A percentile compares a stretch with the other conserved stretches of the same genome.
phyloP scores from a whole-genome alignment of 164 flowering plant species.

The Akebia trifoliata region DNA sequence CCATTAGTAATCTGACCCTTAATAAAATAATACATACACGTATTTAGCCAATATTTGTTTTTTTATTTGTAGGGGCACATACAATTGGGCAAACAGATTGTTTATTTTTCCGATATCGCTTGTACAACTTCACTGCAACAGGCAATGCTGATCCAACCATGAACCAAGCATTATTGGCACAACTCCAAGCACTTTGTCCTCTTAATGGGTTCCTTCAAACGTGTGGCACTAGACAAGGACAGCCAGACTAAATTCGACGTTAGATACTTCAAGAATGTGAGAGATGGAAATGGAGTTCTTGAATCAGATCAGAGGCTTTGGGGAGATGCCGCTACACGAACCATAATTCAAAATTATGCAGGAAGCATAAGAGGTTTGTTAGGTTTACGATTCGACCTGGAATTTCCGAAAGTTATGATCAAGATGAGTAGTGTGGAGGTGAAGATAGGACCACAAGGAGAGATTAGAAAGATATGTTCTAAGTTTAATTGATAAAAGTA shows the following conservation, averaged over 20 bases:
- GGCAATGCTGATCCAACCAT: slow-evolving; percentile 69
- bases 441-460: slow-evolving; percentile 59
- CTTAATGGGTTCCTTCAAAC: slow-evolving; percentile 37
- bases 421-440: slow-evolving; percentile 69
- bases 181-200: slow-evolving; percentile 46
- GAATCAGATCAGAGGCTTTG: slow-evolving; percentile 78
- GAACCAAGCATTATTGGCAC: slow-evolving; percentile 31
- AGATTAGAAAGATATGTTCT: slow-evolving; percentile 60
- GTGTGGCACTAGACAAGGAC: slow-evolving; percentile 54
- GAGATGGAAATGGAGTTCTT: slow-evolving; percentile 54
- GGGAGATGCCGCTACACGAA: slow-evolving; percentile 41
- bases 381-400: slow-evolving; percentile 48
- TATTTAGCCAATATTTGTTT: neutral
- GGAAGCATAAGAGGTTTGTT: slow-evolving; percentile 54
- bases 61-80: slow-evolving; percentile 50
- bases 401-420: slow-evolving; percentile 61
- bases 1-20: too few species aligned
- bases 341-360: slow-evolving; percentile 43
- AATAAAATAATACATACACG: too few species aligned
- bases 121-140: slow-evolving; percentile 64
- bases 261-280: slow-evolving; percentile 56
- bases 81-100: slow-evolving; percentile 75
- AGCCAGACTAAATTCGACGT: slow-evolving; percentile 49
- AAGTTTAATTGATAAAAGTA: slow-evolving; percentile 34
- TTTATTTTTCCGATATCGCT: slow-evolving; percentile 50